These are phyloP conservation scores for Vararia minispora DNA, from an alignment of 768 basidiomycete genomes.

Conservation along the genomic window DNA sequence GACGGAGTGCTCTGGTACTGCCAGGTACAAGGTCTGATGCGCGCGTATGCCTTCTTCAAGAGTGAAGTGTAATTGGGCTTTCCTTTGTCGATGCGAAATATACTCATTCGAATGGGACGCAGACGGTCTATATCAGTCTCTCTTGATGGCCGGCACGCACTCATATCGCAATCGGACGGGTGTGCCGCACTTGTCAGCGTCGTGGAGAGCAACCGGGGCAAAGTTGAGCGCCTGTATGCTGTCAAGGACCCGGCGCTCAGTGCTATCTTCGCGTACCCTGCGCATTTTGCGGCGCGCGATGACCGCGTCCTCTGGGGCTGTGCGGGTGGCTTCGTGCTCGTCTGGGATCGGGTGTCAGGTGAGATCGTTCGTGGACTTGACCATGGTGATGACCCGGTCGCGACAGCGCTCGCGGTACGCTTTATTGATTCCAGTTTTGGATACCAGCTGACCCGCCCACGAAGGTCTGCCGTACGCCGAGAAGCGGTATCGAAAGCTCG, in stretches of 20 bases:
- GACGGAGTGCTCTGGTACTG: slow-evolving; percentile 70
- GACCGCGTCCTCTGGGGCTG: slow-evolving; percentile 47
- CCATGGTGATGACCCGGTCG: slow-evolving; percentile 32
- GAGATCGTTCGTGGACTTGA: slow-evolving; percentile 47
- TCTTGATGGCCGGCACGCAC: slow-evolving; percentile 33
- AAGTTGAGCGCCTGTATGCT: slow-evolving; percentile 42
- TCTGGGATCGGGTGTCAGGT: slow-evolving; percentile 51
- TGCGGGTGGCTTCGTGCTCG: slow-evolving; percentile 41
- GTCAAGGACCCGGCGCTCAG: slow-evolving; percentile 27
- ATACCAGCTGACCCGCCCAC: not conserved
- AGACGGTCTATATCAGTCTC: slow-evolving; percentile 48
- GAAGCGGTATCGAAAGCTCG: no score
- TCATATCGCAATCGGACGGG: slow-evolving; percentile 43
- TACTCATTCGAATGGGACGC: slow-evolving; percentile 9
- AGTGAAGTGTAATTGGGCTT: slow-evolving; percentile 40
- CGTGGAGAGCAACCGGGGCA: slow-evolving; percentile 36
- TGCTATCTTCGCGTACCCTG: slow-evolving; percentile 28
- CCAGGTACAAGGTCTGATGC: slow-evolving; percentile 53
- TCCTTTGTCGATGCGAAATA: not conserved
- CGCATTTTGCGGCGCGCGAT: slow-evolving; percentile 41
- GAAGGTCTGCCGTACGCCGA: not conserved
- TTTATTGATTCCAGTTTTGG: not conserved
- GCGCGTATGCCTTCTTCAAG: slow-evolving; percentile 47
- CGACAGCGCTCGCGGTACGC: not conserved
- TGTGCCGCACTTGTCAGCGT: slow-evolving; percentile 41